A percentile compares a stretch with the other conserved stretches of the same genome.
phyloP scores from a whole-genome alignment of 352 stramenopile species.

The Phytophthora pluvialis region DNA sequence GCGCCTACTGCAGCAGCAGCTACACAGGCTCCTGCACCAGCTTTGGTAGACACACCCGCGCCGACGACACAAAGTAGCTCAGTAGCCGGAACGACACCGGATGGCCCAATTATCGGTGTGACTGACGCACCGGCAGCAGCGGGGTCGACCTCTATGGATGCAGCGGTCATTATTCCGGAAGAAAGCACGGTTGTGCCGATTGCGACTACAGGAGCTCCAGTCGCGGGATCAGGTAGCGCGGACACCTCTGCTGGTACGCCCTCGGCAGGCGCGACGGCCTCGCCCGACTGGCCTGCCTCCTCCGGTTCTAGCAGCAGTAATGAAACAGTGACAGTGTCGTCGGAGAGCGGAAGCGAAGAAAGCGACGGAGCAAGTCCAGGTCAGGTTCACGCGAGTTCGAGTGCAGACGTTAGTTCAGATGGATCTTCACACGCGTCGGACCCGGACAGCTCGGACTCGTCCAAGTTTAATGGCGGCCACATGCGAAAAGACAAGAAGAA shows the following conservation, averaged over 20 bases:
- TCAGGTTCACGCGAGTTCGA: constrained; percentile 36
- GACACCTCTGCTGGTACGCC: not conserved
- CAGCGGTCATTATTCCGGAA: constrained; percentile 17
- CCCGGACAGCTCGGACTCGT: not conserved
- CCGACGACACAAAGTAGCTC: constrained; percentile 15
- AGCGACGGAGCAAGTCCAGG: constrained; percentile 19
- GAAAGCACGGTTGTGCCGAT: constrained; percentile 17
- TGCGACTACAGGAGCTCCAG: constrained; percentile 3
- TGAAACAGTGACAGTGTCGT: constrained; percentile 21
- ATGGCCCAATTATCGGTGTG: not conserved
- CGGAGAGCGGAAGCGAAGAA: constrained; percentile 6
- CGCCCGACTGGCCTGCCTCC: not conserved
- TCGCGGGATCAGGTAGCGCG: not conserved
- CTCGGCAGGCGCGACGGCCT: not conserved
- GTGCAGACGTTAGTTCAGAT: constrained; percentile 24
- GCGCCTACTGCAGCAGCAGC: not conserved
- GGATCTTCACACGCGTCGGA: not conserved
- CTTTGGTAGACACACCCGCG: not conserved
- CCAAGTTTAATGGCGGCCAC: constrained; percentile 6
- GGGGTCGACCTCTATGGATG: constrained; percentile 21
- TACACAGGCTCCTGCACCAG: not conserved
- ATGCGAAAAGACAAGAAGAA: constrained; percentile 28
- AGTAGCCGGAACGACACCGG: not conserved
- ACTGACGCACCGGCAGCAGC: constrained; percentile 12
- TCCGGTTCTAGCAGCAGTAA: constrained; percentile 25